Evolutionary conservation across 345 rosid genomes (phyloP).

Genomic region (Rhizophora apiculata): DNA sequence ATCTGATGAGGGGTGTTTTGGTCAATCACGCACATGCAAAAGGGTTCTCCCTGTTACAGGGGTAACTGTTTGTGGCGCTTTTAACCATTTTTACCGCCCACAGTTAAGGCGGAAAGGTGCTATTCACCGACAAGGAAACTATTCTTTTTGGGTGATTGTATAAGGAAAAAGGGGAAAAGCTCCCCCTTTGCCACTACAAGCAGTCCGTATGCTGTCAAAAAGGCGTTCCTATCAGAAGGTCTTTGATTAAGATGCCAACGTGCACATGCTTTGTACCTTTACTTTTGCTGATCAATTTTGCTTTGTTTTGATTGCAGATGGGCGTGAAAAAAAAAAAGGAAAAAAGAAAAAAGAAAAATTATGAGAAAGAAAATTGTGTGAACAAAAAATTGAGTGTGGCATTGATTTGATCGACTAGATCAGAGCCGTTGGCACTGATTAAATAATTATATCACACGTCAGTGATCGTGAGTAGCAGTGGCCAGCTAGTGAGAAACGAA

Average conservation of each 20-base stretch:
- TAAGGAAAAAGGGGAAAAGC: neutral
- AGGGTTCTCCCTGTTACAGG: constrained; percentile 14
- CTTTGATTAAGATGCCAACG: constrained; percentile 48
- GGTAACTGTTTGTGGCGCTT: constrained; percentile 10
- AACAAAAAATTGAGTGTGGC: no score
- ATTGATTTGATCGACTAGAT: constrained; percentile 5
- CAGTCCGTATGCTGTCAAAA: constrained; percentile 43
- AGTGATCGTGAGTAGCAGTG: neutral
- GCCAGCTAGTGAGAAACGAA: no score
- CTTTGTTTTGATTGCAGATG: no score
- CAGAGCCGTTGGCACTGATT: constrained; percentile 13
- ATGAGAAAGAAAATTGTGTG: no score
- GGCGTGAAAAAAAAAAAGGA: no score
- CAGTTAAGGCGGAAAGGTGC: neutral
- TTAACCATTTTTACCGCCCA: neutral
- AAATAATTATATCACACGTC: neutral
- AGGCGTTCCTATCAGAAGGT: constrained; percentile 39
- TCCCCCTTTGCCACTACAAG: neutral
- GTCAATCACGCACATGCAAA: constrained; percentile 4
- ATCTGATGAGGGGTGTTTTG: constrained; percentile 16
- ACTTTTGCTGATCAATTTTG: neutral
- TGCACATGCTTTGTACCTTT: constrained; percentile 36
- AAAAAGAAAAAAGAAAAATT: no score
- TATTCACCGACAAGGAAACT: no score
- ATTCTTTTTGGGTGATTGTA: constrained; percentile 1